These are phyloP conservation scores for Botryobasidium botryosum DNA, from an alignment of 768 basidiomycete genomes.

Conservation along the genomic window DNA sequence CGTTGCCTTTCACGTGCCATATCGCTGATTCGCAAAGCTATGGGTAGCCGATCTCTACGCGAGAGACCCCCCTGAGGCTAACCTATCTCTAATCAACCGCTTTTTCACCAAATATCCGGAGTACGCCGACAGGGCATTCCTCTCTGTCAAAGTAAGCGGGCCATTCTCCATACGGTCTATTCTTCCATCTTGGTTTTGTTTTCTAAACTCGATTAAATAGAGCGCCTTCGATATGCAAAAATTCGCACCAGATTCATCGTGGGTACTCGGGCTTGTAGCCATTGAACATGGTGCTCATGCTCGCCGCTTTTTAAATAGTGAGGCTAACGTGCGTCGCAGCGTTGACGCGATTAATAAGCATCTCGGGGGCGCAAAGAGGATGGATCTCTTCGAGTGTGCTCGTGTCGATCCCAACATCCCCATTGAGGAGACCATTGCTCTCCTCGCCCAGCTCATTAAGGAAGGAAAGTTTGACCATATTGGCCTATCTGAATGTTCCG, in stretches of 20 bases:
- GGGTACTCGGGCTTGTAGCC: neutral
- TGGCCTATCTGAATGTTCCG: constrained; percentile 38
- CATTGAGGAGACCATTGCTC: constrained; percentile 28
- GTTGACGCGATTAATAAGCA: constrained; percentile 28
- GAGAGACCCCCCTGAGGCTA: constrained; percentile 11
- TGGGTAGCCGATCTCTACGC: neutral
- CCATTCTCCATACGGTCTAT: neutral
- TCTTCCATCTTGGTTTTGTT: neutral
- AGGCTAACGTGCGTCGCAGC: constrained; percentile 27
- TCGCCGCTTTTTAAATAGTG: neutral
- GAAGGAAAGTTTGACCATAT: constrained; percentile 45
- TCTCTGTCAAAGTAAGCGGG: constrained; percentile 25
- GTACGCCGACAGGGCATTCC: constrained; percentile 20
- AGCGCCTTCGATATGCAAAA: neutral
- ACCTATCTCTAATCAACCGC: constrained; percentile 21
- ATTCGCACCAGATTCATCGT: neutral
- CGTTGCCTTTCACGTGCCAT: no score
- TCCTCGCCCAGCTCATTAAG: constrained; percentile 29
- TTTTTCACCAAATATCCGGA: constrained; percentile 22
- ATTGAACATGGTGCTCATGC: neutral
- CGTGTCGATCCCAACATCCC: constrained; percentile 28
- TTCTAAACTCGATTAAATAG: neutral
- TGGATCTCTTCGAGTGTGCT: constrained; percentile 43
- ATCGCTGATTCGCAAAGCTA: neutral
- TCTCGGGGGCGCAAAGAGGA: constrained; percentile 33